Evolutionary conservation across 257 asterid genomes (phyloP), one percentile per base, ranked within the genome.

Genomic region (Primulina tabacum): DNA sequence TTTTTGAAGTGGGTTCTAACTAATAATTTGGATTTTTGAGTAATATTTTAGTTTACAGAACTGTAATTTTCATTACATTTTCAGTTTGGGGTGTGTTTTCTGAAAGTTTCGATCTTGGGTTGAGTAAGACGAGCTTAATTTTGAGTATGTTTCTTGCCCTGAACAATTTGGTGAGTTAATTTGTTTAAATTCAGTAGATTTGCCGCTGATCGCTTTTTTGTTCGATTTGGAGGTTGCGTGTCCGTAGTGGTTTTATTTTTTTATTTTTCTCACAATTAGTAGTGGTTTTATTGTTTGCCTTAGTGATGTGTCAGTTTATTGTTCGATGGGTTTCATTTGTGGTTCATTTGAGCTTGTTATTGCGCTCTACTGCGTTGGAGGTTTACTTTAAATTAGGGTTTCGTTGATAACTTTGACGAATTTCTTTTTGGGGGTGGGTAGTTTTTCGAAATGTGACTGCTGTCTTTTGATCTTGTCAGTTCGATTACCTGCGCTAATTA

Each of bases 361-460:
- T 65, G 76, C 29, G 73, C 73, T 74, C 74, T 34, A 18, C 73
- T 67, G 55, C 8, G n/a, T 43, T 67, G 66, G 70, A 57, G 71
- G 43, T 70, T 60, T 64, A 43, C 72, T 4, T 30, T 43, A 76
- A 77, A 72, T 72, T 81, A 81, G 85, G 85, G 85, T 81, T 81
- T 78, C 73, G 64, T 77, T 11, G 64, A 16, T 66, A 32, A 11
- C 60, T 12, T 20, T 68, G 17, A 33, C 70, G 33, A 64, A 5
- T 56, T 37, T 58, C 0, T 29, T 34, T 52, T 52, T 58, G n/a
- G 16, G 61, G 29, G 77, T 71, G 68, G 65, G 62, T 4, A 30
- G 57, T 30, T 65, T 64, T 53, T 24, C 4, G 28, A 67, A 33
- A 30, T 69, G 55, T 11, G 12, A 28, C 57, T 62, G 6, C 33